A percentile compares a stretch with the other conserved stretches of the same genome.
Evolutionary conservation across 345 rosid species (phyloP).

Genomic region (Psidium friedrichsthalianum): DNA sequence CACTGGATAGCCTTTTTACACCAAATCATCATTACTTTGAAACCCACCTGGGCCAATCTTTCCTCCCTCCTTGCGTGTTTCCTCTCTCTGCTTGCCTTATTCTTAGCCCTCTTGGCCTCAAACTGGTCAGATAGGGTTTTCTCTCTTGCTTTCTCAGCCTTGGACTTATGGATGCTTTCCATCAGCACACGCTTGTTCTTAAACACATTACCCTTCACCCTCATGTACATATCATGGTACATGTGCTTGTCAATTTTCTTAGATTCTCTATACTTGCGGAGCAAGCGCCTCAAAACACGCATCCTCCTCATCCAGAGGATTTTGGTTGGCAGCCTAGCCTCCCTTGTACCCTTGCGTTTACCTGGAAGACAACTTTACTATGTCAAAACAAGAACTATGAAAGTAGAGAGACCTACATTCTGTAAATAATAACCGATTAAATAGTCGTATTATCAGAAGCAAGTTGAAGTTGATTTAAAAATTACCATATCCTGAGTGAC

Average conservation of each 20-base stretch:
- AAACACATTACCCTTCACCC: constrained; percentile 88
- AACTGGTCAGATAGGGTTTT: constrained; percentile 88
- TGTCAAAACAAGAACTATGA: not conserved
- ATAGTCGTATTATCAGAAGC: not conserved
- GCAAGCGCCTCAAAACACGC: constrained; percentile 86
- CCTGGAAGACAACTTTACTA: constrained; percentile 24
- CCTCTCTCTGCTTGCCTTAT: constrained; percentile 96
- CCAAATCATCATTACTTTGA: not conserved
- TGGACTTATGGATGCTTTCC: constrained; percentile 93
- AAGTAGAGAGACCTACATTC: not conserved
- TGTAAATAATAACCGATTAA: not conserved
- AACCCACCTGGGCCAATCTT: constrained; percentile 65
- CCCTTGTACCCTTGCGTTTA: constrained; percentile 93
- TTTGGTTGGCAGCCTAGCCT: constrained; percentile 94
- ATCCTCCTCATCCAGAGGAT: constrained; percentile 94
- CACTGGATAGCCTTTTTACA: not conserved
- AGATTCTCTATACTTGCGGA: constrained; percentile 75
- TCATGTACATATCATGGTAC: constrained; percentile 99
- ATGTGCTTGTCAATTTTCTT: constrained; percentile 97
- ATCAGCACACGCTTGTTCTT: constrained; percentile 94
- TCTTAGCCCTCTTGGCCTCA: constrained; percentile 93
- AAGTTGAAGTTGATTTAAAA: not conserved
- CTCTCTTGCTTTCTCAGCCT: constrained; percentile 98
- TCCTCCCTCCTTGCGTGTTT: constrained; percentile 82
- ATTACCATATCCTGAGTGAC: constrained; percentile 93